Percentiles rank a stretch among this genome's conserved stretches.
Evolutionary conservation across 129 eudicot species (phyloP).

Genomic region (Chrysanthemum makinoi): DNA sequence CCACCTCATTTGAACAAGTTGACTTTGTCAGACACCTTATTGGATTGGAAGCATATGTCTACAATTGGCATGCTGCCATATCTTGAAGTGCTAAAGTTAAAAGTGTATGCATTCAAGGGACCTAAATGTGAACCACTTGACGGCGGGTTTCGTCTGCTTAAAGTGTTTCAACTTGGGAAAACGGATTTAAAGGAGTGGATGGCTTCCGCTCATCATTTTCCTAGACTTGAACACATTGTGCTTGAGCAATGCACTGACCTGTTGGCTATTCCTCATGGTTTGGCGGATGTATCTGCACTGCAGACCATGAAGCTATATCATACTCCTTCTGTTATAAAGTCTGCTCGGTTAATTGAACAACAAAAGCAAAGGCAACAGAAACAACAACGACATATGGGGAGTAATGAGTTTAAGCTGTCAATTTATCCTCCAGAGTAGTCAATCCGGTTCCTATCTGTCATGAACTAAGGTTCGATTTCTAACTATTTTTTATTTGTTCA

Average conservation of each 20-base stretch:
- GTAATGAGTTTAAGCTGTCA: conserved; percentile 30
- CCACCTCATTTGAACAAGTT: conserved; percentile 44
- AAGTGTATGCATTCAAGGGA: conserved; percentile 43
- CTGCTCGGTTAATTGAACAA: conserved; percentile 36
- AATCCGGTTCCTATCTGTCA: background rate
- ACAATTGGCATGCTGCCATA: conserved; percentile 41
- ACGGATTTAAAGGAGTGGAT: conserved; percentile 39
- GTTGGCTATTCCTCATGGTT: conserved; percentile 35
- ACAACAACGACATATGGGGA: conserved; percentile 16
- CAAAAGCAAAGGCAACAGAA: conserved; percentile 29
- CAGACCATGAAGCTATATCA: conserved; percentile 33
- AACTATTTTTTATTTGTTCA: background rate
- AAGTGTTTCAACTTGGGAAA: conserved; percentile 30
- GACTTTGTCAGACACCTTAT: conserved; percentile 31
- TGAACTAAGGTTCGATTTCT: background rate
- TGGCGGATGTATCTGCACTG: conserved; percentile 40
- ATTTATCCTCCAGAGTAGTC: conserved; percentile 33
- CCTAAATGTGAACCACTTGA: conserved; percentile 34
- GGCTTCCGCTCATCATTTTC: conserved; percentile 37
- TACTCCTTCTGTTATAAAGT: conserved; percentile 25
- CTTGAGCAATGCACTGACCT: conserved; percentile 23
- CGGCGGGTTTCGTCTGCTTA: conserved; percentile 41
- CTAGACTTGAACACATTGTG: conserved; percentile 30
- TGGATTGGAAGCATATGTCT: conserved; percentile 45
- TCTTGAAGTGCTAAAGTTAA: conserved; percentile 53